These are phyloP conservation scores for Chalciporus piperatus DNA, from an alignment of 768 basidiomycete genomes.

Conservation along the genomic window DNA sequence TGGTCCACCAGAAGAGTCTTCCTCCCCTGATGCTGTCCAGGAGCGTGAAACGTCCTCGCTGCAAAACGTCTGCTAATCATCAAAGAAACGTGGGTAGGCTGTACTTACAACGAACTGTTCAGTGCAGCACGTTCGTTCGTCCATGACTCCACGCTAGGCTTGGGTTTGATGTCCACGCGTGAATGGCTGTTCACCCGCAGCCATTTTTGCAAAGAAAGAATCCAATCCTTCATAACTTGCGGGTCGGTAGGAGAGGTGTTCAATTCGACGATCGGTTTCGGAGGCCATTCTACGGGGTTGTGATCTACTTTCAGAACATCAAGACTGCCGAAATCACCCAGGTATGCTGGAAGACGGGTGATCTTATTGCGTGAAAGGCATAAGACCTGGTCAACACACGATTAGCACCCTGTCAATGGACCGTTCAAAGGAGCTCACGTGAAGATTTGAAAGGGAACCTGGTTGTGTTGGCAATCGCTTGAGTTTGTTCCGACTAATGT, in stretches of 20 bases:
- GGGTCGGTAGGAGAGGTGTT: slow-evolving; percentile 41
- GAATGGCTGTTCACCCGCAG: slow-evolving; percentile 50
- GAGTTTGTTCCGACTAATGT: slow-evolving; percentile 91
- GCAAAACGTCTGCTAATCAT: slow-evolving; percentile 6
- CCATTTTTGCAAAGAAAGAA: slow-evolving; percentile 71
- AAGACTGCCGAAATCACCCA: slow-evolving; percentile 68
- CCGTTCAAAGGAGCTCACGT: slow-evolving; percentile 41
- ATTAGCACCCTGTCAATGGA: slow-evolving; percentile 1
- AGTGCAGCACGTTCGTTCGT: slow-evolving; percentile 39
- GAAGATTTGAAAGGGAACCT: slow-evolving; percentile 73
- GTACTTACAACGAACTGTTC: slow-evolving; percentile 33
- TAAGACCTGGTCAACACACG: slow-evolving; percentile 58
- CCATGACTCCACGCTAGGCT: slow-evolving; percentile 48
- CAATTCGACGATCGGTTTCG: slow-evolving; percentile 50
- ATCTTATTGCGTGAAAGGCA: slow-evolving; percentile 86
- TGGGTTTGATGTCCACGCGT: slow-evolving; percentile 31
- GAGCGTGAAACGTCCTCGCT: slow-evolving; percentile 43
- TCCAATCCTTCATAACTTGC: slow-evolving; percentile 67
- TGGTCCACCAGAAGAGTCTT: slow-evolving; percentile 35
- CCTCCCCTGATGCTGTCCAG: slow-evolving; percentile 43
- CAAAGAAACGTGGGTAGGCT: background rate
- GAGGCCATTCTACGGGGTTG: slow-evolving; percentile 95
- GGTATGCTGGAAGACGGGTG: slow-evolving; percentile 71
- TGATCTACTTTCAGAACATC: slow-evolving; percentile 82
- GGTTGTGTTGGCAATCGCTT: slow-evolving; percentile 74